Conservation (phyloP, 1,284 basidiomycete species). For the Sporisorium exsertum region DNA sequence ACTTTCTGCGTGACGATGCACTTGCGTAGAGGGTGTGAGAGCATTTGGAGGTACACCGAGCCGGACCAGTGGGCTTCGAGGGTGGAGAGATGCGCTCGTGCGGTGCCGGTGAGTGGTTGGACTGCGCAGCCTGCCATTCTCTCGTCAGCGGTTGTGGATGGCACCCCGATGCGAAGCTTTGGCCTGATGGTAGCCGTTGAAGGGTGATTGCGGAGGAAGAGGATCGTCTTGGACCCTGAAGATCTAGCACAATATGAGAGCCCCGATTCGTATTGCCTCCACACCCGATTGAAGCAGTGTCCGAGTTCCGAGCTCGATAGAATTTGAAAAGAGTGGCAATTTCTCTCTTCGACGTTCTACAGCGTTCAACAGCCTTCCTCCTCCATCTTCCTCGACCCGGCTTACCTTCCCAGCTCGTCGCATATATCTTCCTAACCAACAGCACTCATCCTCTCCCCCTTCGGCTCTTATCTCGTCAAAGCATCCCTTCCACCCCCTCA, state of each 20-base stretch:
- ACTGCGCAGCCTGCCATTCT: background rate
- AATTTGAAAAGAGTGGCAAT: slow-evolving; percentile 14
- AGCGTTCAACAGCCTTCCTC: slow-evolving; percentile 27
- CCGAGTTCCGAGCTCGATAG: slow-evolving; percentile 16
- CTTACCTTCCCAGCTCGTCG: no score
- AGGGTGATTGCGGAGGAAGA: no score
- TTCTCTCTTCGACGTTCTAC: slow-evolving; percentile 11
- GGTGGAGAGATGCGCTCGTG: background rate
- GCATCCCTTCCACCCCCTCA: background rate
- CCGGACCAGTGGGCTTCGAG: slow-evolving; percentile 25
- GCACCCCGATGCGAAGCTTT: no score
- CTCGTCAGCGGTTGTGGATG: no score
- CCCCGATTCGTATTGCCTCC: slow-evolving; percentile 27
- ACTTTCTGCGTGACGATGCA: slow-evolving; percentile 36
- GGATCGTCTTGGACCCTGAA: slow-evolving; percentile 26
- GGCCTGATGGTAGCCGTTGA: no score
- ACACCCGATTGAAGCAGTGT: slow-evolving; percentile 17
- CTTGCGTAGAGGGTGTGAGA: slow-evolving; percentile 26
- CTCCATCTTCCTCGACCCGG: background rate
- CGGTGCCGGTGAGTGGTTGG: background rate
- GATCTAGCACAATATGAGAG: no score
- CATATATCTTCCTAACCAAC: no score
- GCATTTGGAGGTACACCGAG: slow-evolving; percentile 34
- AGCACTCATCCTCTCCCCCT: no score
- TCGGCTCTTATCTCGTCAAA: background rate